Evolutionary conservation across 2,329 filamentous ascomycete species (phyloP), one percentile per base, ranked within the genome.

Genomic region (Laburnicola sp.): DNA sequence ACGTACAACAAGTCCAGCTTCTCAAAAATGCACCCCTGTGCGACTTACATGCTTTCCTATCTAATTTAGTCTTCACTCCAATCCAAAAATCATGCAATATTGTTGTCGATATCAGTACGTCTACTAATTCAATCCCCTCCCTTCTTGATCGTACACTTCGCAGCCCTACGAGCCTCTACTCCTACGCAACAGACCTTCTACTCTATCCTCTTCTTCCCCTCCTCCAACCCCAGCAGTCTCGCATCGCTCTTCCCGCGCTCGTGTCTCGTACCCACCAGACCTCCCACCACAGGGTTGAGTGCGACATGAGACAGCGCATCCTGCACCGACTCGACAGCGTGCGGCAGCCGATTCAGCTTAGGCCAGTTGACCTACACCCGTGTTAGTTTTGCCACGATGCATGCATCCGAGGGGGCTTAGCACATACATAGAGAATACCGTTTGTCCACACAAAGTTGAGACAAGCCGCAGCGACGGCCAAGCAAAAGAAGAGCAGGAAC

Each of bases 131-230:
- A 32, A 32, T 32, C n/a, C 30, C n/a, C 2, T 32, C 30, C 30
- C 30, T 16, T 16, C 16, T 16, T n/a, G 21, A 38, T 38, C 35
- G 10, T 9, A 38, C 35, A 38, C 35, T 21, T 3, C 4, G 4
- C 35, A 21, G 28, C 28, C 16, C 16, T 27, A 23, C 16, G 11
- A 35, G 6, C 9, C 7, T 22, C 26, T 42, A 25, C n/a, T 39
- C 25, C 21, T 11, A 8, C 27, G 23, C 9, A 39, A 26, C 34
- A 36, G 10, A 3, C 16, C 10, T 39, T 10, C 35, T 60, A 92
- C 72, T 99, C 94, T 68, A 96, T 95, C 71, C 94, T 89, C 83
- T 97, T 99, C 82, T 99, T 99, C 46, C 94, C 94, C 75, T 99
- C 94, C 73, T 99, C 94, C 48, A 95, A 84, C 62, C 88, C 94